A percentile compares a stretch with the other conserved stretches of the same genome.
phyloP scores from a whole-genome alignment of 2,329 filamentous ascomycete genomes.

The Byssochlamys sp. region DNA sequence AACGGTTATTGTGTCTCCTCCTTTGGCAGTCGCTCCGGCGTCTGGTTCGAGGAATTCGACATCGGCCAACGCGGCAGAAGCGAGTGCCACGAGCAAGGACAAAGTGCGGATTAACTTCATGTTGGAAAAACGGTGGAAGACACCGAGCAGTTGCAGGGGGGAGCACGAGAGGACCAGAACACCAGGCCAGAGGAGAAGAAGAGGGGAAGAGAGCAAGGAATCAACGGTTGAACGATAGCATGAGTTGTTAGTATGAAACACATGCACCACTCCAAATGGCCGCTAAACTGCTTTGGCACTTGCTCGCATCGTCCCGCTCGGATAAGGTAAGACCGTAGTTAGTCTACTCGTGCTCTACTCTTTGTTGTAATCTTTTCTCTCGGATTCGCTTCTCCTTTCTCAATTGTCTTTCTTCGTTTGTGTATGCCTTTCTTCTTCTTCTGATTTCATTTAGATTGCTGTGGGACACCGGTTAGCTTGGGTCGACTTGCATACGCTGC shows the following conservation, averaged over 20 bases:
- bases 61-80: slow-evolving; percentile 40
- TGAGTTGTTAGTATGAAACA: not conserved
- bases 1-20: slow-evolving; percentile 43
- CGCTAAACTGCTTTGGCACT: not conserved
- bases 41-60: slow-evolving; percentile 46
- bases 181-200: not conserved
- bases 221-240: not conserved
- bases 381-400: not conserved
- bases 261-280: not conserved
- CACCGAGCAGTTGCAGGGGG: not conserved
- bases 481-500: not conserved
- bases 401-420: not conserved
- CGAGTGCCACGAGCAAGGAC: slow-evolving; percentile 27
- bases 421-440: not conserved
- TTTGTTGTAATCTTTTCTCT: not conserved
- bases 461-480: not conserved
- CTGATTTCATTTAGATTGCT: not conserved
- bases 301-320: not conserved
- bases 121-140: slow-evolving; percentile 17
- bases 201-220: not conserved
- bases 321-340: not conserved
- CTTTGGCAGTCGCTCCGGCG: slow-evolving; percentile 42
- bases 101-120: slow-evolving; percentile 22
- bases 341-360: not conserved
- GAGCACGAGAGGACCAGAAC: not conserved